Base-by-base conservation (phyloP, 192 early-diverging fungal species). In the Lobulomyces angularis region DNA sequence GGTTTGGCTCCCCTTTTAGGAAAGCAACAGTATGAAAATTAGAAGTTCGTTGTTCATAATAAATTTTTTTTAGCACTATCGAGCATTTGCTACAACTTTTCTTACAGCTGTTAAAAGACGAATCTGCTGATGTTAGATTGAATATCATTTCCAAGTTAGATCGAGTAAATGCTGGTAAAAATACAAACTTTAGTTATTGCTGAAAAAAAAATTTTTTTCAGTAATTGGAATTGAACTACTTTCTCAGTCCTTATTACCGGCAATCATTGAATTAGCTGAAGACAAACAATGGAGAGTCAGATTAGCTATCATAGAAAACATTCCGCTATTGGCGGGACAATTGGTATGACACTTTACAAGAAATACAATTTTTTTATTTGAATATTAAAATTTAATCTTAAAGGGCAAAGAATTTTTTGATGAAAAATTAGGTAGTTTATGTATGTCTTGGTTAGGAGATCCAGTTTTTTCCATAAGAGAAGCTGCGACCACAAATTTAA, bases 241-340 rank as follows among this genome's bases (percentile, higher is more conserved):
- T 26, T 96, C 95, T 28, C 92, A 97, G 51, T 90, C 86, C 17
- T 70, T 99, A 33, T 64, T 99, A 41, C 95, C 95, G 5, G 95
- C 95, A 8, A 94, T 99, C 55, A 83, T 99, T 25, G 95, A 97
- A 61, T 72, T 99, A 26, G 91, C 94, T 23, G 92, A 99, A 66
- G 95, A 99, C 63, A 96, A 97, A 71, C 95, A 99, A 59, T 99
- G 95, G 95, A 83, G 95, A 36, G 91, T 96, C 43, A 86, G 95
- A 17, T 64, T 94, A 62, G 95, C 95, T 4, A 97, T 99, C 48
- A 96, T 99, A 58, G 92, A 99, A 53, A 92, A 99, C 53, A 91
- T 99, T 55, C 95, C 95, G 16, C 69, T 96, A 25, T 79, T 99
- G 46, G 91, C 95, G 22, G 81, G 73, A 41, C 95, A 99, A 59